Evolutionary conservation across 2,329 filamentous ascomycete genomes (phyloP).

Genomic region (Gnomoniopsis smithogilvyi): DNA sequence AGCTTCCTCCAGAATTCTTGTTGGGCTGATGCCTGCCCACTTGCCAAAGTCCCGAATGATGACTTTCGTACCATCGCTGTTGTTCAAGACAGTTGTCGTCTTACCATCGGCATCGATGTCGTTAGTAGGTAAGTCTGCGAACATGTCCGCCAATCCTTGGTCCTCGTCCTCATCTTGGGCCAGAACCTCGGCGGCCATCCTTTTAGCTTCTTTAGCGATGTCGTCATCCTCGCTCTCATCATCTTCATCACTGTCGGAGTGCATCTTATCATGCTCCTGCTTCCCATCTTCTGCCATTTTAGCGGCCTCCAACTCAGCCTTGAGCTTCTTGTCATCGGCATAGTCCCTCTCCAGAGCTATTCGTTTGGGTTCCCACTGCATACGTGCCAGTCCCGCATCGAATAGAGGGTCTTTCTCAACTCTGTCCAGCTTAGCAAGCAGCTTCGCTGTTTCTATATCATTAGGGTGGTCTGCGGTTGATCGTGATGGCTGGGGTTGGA

Average conservation of each 20-base stretch:
- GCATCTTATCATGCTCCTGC: constrained; percentile 17
- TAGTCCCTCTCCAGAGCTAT: constrained; percentile 61
- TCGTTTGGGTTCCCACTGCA: constrained; percentile 60
- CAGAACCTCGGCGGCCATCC: constrained; percentile 57
- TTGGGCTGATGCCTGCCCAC: constrained; percentile 72
- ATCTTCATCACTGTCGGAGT: constrained; percentile 24
- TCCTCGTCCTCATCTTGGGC: constrained; percentile 52
- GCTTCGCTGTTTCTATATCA: constrained; percentile 54
- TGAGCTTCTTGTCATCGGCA: constrained; percentile 43
- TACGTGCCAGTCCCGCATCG: constrained; percentile 62
- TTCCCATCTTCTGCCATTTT: constrained; percentile 22
- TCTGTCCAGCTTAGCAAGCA: constrained; percentile 70
- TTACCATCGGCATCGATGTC: constrained; percentile 59
- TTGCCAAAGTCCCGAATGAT: constrained; percentile 81
- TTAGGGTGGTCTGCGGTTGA: constrained; percentile 22
- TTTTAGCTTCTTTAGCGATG: constrained; percentile 54
- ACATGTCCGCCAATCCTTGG: constrained; percentile 49
- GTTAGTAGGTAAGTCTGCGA: constrained; percentile 57
- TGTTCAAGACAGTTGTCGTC: constrained; percentile 52
- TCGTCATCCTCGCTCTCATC: constrained; percentile 38
- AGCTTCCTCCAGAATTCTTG: constrained; percentile 78
- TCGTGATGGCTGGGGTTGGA: constrained; percentile 18
- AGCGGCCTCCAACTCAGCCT: constrained; percentile 30
- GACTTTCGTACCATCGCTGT: constrained; percentile 51
- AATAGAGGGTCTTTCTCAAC: constrained; percentile 79